These are phyloP conservation scores for Diaporthe helianthi DNA, from an alignment of 2,329 filamentous ascomycete species.

Conservation along the genomic window DNA sequence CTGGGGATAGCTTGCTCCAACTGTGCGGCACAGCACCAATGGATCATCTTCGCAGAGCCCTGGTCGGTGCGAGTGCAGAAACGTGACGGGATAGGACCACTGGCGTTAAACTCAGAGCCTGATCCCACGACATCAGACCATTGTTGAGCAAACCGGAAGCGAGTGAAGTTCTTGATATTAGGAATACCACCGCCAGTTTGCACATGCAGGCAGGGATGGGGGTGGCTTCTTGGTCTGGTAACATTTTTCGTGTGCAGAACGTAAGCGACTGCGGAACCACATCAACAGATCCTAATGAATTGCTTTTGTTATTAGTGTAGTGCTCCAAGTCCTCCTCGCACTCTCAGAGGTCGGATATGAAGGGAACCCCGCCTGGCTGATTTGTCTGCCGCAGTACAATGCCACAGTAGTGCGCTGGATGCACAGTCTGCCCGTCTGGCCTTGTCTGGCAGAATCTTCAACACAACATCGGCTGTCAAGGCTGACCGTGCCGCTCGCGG, in stretches of 20 bases:
- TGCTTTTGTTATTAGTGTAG: too few species aligned
- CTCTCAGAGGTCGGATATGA: not conserved
- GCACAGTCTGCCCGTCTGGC: too few species aligned
- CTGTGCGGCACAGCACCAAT: conserved; percentile 28
- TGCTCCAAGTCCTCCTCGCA: not conserved
- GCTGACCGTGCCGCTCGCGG: not conserved
- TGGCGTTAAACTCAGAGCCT: conserved; percentile 20
- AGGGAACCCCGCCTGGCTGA: not conserved
- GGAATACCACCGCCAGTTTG: not conserved
- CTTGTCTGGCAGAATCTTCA: not conserved
- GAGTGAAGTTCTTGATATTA: not conserved
- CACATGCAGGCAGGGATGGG: not conserved
- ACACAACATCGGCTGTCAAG: not conserved
- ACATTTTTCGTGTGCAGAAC: not conserved
- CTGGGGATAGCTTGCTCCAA: not conserved
- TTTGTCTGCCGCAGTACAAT: too few species aligned
- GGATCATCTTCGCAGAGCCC: conserved; percentile 24
- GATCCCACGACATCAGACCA: not conserved
- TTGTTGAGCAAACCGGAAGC: not conserved
- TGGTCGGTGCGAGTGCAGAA: conserved; percentile 32
- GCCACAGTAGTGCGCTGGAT: not conserved
- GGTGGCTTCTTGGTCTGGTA: not conserved
- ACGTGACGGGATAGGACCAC: conserved; percentile 30
- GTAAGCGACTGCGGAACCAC: not conserved
- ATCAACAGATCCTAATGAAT: conserved; percentile 4